phyloP scores from a whole-genome alignment of 2,329 filamentous ascomycete genomes.

The Tricladium varicosporioides region DNA sequence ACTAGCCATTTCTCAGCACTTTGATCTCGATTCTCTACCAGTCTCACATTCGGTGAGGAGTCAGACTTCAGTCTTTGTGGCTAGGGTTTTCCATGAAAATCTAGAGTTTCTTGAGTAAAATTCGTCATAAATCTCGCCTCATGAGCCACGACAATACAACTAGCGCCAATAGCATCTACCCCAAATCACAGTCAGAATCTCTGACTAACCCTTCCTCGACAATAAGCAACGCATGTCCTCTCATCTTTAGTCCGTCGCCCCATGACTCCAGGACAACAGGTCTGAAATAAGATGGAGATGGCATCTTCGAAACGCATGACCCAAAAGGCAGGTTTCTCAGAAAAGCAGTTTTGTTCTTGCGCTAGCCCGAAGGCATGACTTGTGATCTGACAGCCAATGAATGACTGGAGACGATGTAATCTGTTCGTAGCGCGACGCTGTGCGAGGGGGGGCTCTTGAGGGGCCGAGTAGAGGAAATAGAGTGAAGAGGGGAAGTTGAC shows the following conservation, averaged over 20 bases:
- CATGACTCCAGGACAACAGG: constrained; percentile 48
- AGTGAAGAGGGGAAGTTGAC: background rate
- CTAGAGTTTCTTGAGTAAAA: background rate
- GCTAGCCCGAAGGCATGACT: constrained; percentile 43
- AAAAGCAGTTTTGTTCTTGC: constrained; percentile 43
- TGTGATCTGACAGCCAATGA: constrained; percentile 51
- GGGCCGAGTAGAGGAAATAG: background rate
- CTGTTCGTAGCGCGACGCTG: constrained; percentile 50
- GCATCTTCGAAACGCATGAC: constrained; percentile 25
- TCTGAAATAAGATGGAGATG: constrained; percentile 48
- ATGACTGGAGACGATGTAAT: constrained; percentile 45
- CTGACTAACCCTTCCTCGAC: background rate
- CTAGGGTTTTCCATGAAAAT: no score
- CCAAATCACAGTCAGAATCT: background rate
- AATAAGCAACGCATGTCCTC: constrained; percentile 42
- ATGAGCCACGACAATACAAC: background rate
- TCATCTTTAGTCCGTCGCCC: constrained; percentile 55
- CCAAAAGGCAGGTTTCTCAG: constrained; percentile 17
- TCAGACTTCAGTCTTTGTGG: no score
- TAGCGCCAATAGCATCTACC: background rate
- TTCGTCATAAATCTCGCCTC: background rate
- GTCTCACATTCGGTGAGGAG: no score
- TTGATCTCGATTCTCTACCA: no score
- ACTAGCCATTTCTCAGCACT: no score
- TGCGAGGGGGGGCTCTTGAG: background rate